Percentiles rank a stretch among this genome's conserved stretches.
phyloP scores from a whole-genome alignment of 2,329 filamentous ascomycete genomes.

The Botrytis porri region DNA sequence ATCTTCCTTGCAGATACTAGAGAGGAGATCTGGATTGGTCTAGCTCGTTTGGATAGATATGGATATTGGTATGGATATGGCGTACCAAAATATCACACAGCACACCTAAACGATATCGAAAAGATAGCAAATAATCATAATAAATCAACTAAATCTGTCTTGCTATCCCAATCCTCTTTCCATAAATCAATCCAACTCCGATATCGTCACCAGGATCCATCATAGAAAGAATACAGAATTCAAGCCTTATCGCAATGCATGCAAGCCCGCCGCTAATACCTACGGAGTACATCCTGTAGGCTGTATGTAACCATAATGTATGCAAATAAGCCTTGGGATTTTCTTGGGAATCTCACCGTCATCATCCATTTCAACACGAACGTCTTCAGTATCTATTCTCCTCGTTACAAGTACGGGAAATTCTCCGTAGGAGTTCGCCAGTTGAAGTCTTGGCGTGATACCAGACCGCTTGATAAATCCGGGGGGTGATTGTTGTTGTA shows the following conservation, averaged over 20 bases:
- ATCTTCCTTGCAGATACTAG: conserved; percentile 7
- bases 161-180: not conserved
- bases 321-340: not conserved
- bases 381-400: not conserved
- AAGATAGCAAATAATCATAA: not conserved
- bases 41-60: not conserved
- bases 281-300: not conserved
- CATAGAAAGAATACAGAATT: not conserved
- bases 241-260: conserved; percentile 1
- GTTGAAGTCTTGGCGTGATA: not conserved
- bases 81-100: not conserved
- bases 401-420: not conserved
- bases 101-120: not conserved
- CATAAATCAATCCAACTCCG: not conserved
- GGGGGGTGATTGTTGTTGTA: not conserved
- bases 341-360: not conserved
- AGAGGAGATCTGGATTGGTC: not conserved
- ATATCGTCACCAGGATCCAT: not conserved
- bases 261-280: not conserved
- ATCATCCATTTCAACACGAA: not conserved
- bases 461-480: not conserved
- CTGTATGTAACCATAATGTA: not conserved
- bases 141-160: not conserved
- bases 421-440: not conserved
- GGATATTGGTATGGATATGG: not conserved